These are phyloP conservation scores for Candida montana DNA, from an alignment of 805 yeast genomes.

Conservation along the genomic window DNA sequence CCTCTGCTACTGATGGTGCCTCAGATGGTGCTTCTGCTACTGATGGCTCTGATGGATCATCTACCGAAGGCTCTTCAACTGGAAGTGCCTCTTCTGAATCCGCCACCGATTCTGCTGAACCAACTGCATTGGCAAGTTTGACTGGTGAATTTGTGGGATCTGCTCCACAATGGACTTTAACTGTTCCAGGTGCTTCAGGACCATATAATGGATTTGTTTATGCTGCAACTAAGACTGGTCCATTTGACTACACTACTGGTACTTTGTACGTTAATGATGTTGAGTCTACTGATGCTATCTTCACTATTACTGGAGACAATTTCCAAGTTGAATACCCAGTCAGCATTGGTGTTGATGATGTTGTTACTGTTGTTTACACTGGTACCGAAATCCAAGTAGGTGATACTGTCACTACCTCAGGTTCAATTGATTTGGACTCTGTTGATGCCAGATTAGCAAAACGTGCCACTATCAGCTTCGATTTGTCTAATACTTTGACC, in stretches of 20 bases:
- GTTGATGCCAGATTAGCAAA: not conserved
- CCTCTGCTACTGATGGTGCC: not conserved
- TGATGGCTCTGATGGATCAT: not conserved
- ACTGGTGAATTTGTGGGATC: not conserved
- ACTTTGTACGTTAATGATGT: conserved; percentile 10
- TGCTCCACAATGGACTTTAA: conserved; percentile 3
- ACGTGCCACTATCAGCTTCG: not conserved
- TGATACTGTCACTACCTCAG: not conserved
- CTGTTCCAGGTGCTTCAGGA: conserved; percentile 1
- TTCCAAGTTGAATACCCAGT: not conserved
- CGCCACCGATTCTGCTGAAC: not conserved
- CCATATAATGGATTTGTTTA: conserved; percentile 3
- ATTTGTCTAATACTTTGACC: not conserved
- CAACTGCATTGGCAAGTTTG: not conserved
- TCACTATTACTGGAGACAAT: not conserved
- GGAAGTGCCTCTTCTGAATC: not conserved
- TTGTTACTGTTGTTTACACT: not conserved
- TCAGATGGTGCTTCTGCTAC: not conserved
- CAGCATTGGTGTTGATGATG: conserved; percentile 14
- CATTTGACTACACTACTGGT: not conserved
- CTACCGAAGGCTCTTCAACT: not conserved
- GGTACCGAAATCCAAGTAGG: not conserved
- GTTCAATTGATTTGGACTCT: not conserved
- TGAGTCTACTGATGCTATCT: not conserved
- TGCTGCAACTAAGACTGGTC: not conserved